Conservation (phyloP, 2,329 filamentous ascomycete species). For the Ceratocystis eucalypticola region DNA sequence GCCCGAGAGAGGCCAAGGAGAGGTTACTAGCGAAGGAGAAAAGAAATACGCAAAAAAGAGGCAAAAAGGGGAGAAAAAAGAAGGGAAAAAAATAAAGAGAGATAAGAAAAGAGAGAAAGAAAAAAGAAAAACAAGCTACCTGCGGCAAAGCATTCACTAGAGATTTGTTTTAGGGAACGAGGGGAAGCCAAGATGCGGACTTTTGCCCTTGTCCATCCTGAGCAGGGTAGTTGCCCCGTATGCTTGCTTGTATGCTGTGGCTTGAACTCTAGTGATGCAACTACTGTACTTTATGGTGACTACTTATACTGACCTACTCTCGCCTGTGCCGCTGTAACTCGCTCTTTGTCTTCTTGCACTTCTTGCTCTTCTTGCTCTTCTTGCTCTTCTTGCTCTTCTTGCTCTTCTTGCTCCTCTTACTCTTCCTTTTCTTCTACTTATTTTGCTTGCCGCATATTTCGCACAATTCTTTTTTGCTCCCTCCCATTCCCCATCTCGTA, state of each 20-base stretch:
- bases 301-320: too few relatives aligned
- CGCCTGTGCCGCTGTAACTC: too few relatives aligned
- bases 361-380: too few relatives aligned
- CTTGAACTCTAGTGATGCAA: background rate
- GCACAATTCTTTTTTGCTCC: background rate
- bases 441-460: slow-evolving; percentile 1
- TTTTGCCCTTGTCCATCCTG: background rate
- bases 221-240: background rate
- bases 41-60: too few relatives aligned
- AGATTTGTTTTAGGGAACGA: background rate
- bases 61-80: too few relatives aligned
- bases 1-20: too few relatives aligned
- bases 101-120: too few relatives aligned
- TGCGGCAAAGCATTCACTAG: background rate
- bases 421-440: slow-evolving; percentile 1
- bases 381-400: background rate
- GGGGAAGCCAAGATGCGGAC: background rate
- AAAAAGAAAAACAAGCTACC: background rate
- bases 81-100: too few relatives aligned
- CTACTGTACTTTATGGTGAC: too few relatives aligned
- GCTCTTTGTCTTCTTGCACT: too few relatives aligned
- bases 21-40: too few relatives aligned
- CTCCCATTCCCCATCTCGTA: background rate
- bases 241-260: background rate
- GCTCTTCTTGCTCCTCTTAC: background rate